Percentiles rank a stretch among this genome's conserved stretches.
Conservation (phyloP, 495 filamentous ascomycete species). For the Tuber indicum region DNA sequence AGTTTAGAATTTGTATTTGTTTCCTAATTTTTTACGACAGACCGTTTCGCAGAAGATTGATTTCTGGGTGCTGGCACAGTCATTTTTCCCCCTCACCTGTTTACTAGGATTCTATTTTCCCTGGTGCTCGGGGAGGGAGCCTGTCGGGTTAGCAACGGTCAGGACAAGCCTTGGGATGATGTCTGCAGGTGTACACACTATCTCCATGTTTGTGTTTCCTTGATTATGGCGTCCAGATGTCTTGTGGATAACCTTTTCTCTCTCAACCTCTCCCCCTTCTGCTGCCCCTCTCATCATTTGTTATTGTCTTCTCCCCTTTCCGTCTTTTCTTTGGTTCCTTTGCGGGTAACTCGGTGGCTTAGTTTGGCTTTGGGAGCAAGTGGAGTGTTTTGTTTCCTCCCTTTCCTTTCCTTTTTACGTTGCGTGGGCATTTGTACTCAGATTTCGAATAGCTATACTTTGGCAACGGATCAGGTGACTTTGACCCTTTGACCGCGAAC, state of each 20-base stretch:
- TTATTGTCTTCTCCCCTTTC: neutral
- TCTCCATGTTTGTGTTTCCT: constrained; percentile 1
- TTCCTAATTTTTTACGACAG: constrained; percentile 11
- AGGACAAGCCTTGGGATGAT: neutral
- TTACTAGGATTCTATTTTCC: neutral
- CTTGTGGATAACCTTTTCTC: neutral
- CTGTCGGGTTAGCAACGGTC: neutral
- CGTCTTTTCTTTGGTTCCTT: neutral
- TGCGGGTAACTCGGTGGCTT: neutral
- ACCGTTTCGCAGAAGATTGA: neutral
- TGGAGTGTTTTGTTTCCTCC: neutral
- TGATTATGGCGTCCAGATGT: neutral
- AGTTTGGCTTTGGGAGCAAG: neutral
- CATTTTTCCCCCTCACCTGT: constrained; percentile 6
- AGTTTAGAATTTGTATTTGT: constrained; percentile 29
- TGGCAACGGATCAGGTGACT: neutral
- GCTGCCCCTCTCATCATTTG: neutral
- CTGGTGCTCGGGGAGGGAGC: neutral
- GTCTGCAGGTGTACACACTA: neutral
- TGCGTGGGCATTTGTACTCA: neutral
- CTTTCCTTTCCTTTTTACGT: neutral
- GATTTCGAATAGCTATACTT: neutral
- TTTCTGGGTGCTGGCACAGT: constrained; percentile 11
- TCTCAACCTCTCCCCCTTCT: neutral
- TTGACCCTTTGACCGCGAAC: neutral